These are phyloP conservation scores for Phytophthora uliginosa DNA, from an alignment of 352 stramenopile species.

Conservation along the genomic window DNA sequence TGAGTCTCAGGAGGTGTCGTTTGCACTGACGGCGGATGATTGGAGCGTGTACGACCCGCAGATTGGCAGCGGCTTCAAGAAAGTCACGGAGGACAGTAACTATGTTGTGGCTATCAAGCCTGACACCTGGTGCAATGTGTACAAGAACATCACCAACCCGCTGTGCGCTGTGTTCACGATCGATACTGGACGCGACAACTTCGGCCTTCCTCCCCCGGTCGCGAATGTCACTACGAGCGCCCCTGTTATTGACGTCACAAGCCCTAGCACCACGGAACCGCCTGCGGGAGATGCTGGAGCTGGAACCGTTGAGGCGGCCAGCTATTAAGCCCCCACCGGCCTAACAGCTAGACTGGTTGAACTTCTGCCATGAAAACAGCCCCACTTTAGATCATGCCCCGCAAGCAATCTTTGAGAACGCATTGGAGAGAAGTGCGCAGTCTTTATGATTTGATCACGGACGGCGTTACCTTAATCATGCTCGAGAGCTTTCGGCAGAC, in stretches of 20 bases:
- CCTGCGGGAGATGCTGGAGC: slow-evolving; percentile 17
- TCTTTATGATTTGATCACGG: background rate
- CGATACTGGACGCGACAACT: slow-evolving; percentile 31
- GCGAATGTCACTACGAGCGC: slow-evolving; percentile 11
- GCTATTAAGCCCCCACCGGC: slow-evolving; percentile 13
- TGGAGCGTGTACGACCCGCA: slow-evolving; percentile 73
- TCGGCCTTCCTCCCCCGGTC: slow-evolving; percentile 21
- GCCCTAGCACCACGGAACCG: background rate
- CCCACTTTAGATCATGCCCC: too few species aligned
- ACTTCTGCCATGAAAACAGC: too few species aligned
- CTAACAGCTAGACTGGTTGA: background rate
- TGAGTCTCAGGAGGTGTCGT: slow-evolving; percentile 42
- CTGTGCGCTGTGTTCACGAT: slow-evolving; percentile 58
- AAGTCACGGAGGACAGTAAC: slow-evolving; percentile 63
- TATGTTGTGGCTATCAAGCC: slow-evolving; percentile 76
- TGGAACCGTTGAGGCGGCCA: slow-evolving; percentile 29
- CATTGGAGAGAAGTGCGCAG: too few species aligned
- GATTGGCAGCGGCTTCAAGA: slow-evolving; percentile 64
- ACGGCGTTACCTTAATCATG: background rate
- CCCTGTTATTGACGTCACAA: background rate
- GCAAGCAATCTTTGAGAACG: too few species aligned
- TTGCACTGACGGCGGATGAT: slow-evolving; percentile 52
- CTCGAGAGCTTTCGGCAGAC: background rate
- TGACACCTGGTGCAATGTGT: slow-evolving; percentile 75
- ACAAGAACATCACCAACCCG: slow-evolving; percentile 50